Base-by-base conservation (phyloP, 306 rosid species). In the Begonia loranthoides region DNA sequence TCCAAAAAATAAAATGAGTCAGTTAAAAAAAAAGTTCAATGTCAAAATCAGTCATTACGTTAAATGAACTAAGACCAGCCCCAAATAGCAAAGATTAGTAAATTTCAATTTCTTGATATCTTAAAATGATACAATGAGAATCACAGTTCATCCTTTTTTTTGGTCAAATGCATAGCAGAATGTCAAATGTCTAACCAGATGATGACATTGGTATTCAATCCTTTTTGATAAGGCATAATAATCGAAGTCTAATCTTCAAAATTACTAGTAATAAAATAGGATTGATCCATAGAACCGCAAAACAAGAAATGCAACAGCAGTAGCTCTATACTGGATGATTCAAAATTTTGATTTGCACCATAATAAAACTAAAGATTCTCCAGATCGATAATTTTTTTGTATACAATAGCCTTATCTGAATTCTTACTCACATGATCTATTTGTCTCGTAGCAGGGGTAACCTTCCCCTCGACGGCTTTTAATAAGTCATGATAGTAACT, bases 391-490 rank as follows among this genome's bases (percentile, higher is more conserved):
- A 49, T 57, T 40, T 49, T 55, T 48, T 65, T 24, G 17, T 13
- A 22, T 49, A 46, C n/a, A 3, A 41, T 47, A 9, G 10, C 33
- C 58, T 40, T 46, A 44, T 15, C 66, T 41, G 50, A 14, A 21
- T 2, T 33, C 50, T 19, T 13, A 65, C 95, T 82, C 57, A 82
- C 99, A 74, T 92, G 94, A 83, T 92, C 99, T 44, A 92, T 92
- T 82, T 92, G 99, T 62, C 93, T 49, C 1, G 99, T 92, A 38
- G 99, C 99, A 41, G 99, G 79, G 10, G 99, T 92, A 74, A 92
- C 88, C 75, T 80, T 92, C 59, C 88, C 95, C 14, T 86, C 96
- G 12, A 87, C 92, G 0, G 99, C 99, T 64, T 74, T 83, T 0
- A 70, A 59, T 67, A 92, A 57, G 66, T 92, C 99, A 71, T 76